Conservation (phyloP, 768 basidiomycete species). For the Harrya chromipes region DNA sequence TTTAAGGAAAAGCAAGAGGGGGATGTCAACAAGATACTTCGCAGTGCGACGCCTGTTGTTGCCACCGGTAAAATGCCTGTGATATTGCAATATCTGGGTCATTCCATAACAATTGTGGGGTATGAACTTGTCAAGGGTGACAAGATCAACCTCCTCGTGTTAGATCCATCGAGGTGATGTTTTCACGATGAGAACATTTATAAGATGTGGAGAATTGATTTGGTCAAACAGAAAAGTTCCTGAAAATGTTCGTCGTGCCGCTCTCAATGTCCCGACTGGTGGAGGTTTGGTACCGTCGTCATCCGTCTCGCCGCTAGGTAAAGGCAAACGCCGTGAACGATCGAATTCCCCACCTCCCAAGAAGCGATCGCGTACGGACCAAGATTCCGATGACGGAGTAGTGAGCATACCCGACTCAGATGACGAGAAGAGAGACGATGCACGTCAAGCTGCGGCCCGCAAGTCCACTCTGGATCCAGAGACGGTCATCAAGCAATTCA, state of each 20-base stretch:
- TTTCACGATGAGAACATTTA: slow-evolving; percentile 2
- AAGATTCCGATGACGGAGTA: slow-evolving; percentile 26
- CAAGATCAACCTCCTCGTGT: slow-evolving; percentile 60
- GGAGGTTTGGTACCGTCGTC: slow-evolving; percentile 12
- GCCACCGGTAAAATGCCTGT: slow-evolving; percentile 71
- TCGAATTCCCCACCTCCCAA: slow-evolving; percentile 19
- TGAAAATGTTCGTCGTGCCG: slow-evolving; percentile 20
- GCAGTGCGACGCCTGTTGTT: slow-evolving; percentile 47
- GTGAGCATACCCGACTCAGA: slow-evolving; percentile 24
- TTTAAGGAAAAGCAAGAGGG: slow-evolving; percentile 45
- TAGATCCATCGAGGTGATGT: slow-evolving; percentile 71
- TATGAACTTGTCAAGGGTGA: slow-evolving; percentile 67
- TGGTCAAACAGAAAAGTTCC: slow-evolving; percentile 9
- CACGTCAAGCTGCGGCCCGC: not conserved
- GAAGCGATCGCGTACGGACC: slow-evolving; percentile 28
- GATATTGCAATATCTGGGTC: slow-evolving; percentile 78
- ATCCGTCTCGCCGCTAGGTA: not conserved
- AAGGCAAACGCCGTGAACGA: slow-evolving; percentile 22
- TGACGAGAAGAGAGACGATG: slow-evolving; percentile 5
- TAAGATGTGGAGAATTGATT: slow-evolving; percentile 1
- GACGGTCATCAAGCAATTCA: slow-evolving; percentile 45
- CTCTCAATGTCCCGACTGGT: slow-evolving; percentile 8
- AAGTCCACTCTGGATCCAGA: slow-evolving; percentile 25
- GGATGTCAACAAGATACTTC: slow-evolving; percentile 53
- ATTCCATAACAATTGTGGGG: slow-evolving; percentile 86